Percentiles rank a stretch among this genome's conserved stretches.
Conservation (phyloP, 208 protist genomes). For the Blastocrithidia nonstop region DNA sequence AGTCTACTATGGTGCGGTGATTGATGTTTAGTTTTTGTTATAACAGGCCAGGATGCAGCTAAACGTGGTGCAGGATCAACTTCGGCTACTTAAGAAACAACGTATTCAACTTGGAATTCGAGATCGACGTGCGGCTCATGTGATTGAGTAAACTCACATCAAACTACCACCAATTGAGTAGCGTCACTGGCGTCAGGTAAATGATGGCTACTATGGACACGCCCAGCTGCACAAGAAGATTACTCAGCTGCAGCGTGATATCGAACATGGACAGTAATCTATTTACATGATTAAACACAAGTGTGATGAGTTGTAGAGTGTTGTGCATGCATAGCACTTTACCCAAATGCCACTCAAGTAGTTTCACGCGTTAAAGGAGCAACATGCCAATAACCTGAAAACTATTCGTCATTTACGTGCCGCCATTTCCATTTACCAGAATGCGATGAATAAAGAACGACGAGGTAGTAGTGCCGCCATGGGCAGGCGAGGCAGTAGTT, state of each 20-base stretch:
- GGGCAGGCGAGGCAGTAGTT: too few species aligned
- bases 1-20: constrained; percentile 6
- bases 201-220: constrained; percentile 54
- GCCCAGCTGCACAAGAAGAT: constrained; percentile 19
- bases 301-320: not conserved
- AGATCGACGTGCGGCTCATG: constrained; percentile 44
- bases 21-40: constrained; percentile 13
- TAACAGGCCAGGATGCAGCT: constrained; percentile 28
- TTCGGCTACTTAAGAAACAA: constrained; percentile 19
- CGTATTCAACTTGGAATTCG: constrained; percentile 26
- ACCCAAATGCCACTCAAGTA: constrained; percentile 28
- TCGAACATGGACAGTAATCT: constrained; percentile 9
- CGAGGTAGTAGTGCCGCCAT: too few species aligned
- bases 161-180: constrained; percentile 15
- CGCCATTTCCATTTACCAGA: constrained; percentile 32
- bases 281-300: not conserved
- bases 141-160: constrained; percentile 33
- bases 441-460: constrained; percentile 7
- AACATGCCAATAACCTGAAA: constrained; percentile 13
- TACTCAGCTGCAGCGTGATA: constrained; percentile 20
- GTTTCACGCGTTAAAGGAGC: constrained; percentile 29
- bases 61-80: constrained; percentile 12
- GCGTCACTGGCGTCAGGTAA: constrained; percentile 27
- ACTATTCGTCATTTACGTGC: constrained; percentile 9
- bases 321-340: constrained; percentile 4